phyloP scores from a whole-genome alignment of 345 rosid species.

The Eucalyptus viminalis region DNA sequence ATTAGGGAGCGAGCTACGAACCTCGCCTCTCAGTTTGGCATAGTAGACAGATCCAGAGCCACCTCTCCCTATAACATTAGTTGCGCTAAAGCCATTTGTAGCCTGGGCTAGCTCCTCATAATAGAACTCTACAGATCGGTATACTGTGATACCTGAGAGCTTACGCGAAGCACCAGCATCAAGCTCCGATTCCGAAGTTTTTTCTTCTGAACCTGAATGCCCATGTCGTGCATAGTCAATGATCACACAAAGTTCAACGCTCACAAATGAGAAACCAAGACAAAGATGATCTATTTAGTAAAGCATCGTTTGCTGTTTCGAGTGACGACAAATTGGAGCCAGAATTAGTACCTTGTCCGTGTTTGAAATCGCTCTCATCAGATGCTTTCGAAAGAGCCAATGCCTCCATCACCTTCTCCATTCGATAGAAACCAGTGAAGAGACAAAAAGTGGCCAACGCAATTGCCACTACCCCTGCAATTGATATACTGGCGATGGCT shows the following conservation, averaged over 20 bases:
- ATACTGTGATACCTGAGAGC: constrained; percentile 9
- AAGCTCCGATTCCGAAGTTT: not conserved
- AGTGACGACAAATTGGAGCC: not conserved
- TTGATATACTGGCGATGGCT: constrained; percentile 20
- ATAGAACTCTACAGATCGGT: constrained; percentile 11
- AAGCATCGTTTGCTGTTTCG: not conserved
- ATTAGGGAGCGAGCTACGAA: not conserved
- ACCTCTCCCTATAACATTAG: constrained; percentile 18
- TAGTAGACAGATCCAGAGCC: constrained; percentile 27
- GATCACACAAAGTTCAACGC: not conserved
- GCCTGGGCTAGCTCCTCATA: constrained; percentile 18
- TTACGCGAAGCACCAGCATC: not conserved
- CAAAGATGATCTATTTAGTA: not conserved
- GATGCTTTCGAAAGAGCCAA: constrained; percentile 2
- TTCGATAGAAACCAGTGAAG: constrained; percentile 5
- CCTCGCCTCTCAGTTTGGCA: constrained; percentile 32
- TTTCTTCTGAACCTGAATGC: constrained; percentile 1
- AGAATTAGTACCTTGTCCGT: not conserved
- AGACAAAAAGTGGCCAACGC: not conserved
- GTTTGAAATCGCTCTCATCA: constrained; percentile 1
- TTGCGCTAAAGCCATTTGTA: constrained; percentile 14
- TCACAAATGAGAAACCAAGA: not conserved
- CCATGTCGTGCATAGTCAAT: not conserved
- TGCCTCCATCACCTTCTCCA: constrained; percentile 2
- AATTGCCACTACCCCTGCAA: constrained; percentile 15